A percentile compares a stretch with the other conserved stretches of the same genome.
These are phyloP conservation scores for Mycena chlorophos DNA, from an alignment of 768 basidiomycete species.

Conservation along the genomic window DNA sequence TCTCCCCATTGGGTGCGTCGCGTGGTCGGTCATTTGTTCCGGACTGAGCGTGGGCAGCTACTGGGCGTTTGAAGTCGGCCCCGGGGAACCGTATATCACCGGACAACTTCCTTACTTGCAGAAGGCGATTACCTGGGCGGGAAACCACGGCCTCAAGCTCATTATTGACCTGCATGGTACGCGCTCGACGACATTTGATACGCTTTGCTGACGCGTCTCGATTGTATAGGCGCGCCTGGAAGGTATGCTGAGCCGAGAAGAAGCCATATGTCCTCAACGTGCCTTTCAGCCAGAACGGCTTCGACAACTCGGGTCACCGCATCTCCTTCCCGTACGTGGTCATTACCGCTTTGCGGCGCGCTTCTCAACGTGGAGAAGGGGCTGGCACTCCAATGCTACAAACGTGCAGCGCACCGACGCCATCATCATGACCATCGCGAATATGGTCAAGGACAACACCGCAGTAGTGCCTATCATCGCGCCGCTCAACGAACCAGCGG, in stretches of 20 bases:
- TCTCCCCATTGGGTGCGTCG: constrained; percentile 63
- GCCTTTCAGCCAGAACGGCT: constrained; percentile 86
- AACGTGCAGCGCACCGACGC: constrained; percentile 66
- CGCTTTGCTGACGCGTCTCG: constrained; percentile 40
- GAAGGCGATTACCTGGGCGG: constrained; percentile 72
- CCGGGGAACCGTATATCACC: constrained; percentile 76
- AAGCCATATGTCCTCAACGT: constrained; percentile 39
- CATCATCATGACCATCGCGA: constrained; percentile 46
- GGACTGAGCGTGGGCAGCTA: constrained; percentile 36
- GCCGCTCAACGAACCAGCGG: constrained; percentile 45
- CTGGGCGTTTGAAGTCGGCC: constrained; percentile 82
- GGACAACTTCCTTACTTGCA: constrained; percentile 72
- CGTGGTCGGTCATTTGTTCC: not conserved
- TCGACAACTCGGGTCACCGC: constrained; percentile 78
- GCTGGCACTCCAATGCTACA: constrained; percentile 66
- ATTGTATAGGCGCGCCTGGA: constrained; percentile 32
- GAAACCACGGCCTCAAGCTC: constrained; percentile 69
- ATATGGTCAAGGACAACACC: constrained; percentile 39
- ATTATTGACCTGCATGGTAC: constrained; percentile 75
- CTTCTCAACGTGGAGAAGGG: constrained; percentile 28
- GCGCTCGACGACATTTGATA: not conserved
- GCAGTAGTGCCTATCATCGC: constrained; percentile 49
- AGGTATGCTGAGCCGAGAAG: not conserved
- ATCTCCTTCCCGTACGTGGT: constrained; percentile 51
- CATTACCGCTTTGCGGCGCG: not conserved